Percentiles rank a stretch among this genome's conserved stretches.
These are phyloP conservation scores for Ramalina intermedia DNA, from an alignment of 495 filamentous ascomycete species.

Conservation along the genomic window DNA sequence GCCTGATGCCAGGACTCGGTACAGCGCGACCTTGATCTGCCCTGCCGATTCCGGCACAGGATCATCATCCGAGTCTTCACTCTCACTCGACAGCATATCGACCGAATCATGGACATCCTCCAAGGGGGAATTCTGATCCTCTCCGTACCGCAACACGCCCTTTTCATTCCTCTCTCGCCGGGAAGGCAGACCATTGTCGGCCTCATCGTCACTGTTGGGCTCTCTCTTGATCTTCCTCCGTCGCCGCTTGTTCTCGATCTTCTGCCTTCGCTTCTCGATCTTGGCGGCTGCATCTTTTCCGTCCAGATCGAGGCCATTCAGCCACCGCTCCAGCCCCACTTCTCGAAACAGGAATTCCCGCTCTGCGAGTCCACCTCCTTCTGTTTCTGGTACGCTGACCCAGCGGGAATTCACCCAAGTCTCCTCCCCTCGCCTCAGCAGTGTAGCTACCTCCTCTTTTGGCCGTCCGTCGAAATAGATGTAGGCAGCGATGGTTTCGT, in stretches of 20 bases:
- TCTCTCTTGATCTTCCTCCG: slow-evolving; percentile 42
- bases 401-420: slow-evolving; percentile 98
- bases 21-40: slow-evolving; percentile 96
- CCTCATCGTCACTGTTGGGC: slow-evolving; percentile 33
- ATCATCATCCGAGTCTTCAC: slow-evolving; percentile 67
- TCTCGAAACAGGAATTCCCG: slow-evolving; percentile 96
- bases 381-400: slow-evolving; percentile 83
- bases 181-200: slow-evolving; percentile 26
- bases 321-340: slow-evolving; percentile 88
- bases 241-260: slow-evolving; percentile 71
- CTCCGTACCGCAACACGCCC: slow-evolving; percentile 61
- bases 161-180: slow-evolving; percentile 21
- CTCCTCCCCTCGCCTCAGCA: slow-evolving; percentile 85
- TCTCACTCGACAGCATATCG: slow-evolving; percentile 44
- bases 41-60: slow-evolving; percentile 86
- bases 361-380: slow-evolving; percentile 89
- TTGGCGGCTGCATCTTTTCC: slow-evolving; percentile 78
- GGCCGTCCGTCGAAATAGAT: slow-evolving; percentile 95
- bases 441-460: slow-evolving; percentile 94
- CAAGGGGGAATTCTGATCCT: slow-evolving; percentile 55
- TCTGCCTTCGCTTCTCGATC: slow-evolving; percentile 72
- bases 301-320: slow-evolving; percentile 85
- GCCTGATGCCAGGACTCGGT: slow-evolving; percentile 85
- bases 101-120: slow-evolving; percentile 62
- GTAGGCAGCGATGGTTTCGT: slow-evolving; percentile 95